A percentile compares a stretch with the other conserved stretches of the same genome.
These are phyloP conservation scores for Kodamaea ohmeri DNA, from an alignment of 1,139 yeast genomes.

Conservation along the genomic window DNA sequence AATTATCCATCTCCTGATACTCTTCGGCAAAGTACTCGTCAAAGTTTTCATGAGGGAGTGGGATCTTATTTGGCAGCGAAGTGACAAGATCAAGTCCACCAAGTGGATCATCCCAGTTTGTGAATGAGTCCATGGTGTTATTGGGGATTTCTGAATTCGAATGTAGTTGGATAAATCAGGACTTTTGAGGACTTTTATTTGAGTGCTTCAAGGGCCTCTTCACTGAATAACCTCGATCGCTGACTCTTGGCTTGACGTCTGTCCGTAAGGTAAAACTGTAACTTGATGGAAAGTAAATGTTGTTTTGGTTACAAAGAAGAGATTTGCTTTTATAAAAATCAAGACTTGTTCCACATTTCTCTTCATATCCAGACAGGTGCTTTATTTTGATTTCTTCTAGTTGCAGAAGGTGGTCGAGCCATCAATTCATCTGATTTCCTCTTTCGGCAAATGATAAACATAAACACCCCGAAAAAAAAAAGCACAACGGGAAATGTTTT, in stretches of 20 bases:
- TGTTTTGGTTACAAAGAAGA: slow-evolving; percentile 5
- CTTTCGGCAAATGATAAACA: slow-evolving; percentile 8
- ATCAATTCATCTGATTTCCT: slow-evolving; percentile 5
- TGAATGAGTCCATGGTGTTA: slow-evolving; percentile 23
- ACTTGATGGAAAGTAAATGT: no score
- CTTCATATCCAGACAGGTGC: slow-evolving; percentile 1
- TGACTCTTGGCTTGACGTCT: no score
- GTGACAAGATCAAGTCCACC: slow-evolving; percentile 10
- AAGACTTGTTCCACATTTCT: not conserved
- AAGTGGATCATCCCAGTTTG: slow-evolving; percentile 30
- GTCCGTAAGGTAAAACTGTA: no score
- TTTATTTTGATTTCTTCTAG: slow-evolving; percentile 11
- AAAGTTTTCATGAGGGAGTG: slow-evolving; percentile 39
- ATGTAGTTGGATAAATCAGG: not conserved
- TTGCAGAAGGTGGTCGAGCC: slow-evolving; percentile 5
- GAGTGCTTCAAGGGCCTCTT: no score
- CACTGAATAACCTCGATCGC: no score
- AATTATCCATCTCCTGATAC: slow-evolving; percentile 39
- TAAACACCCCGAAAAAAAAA: slow-evolving; percentile 6
- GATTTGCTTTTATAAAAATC: slow-evolving; percentile 5
- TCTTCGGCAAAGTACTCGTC: slow-evolving; percentile 35
- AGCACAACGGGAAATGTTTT: not conserved
- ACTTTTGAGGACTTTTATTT: not conserved
- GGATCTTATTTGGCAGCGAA: slow-evolving; percentile 15
- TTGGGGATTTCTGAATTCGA: not conserved